Percentiles rank a stretch among this genome's conserved stretches.
Evolutionary conservation across 805 yeast genomes (phyloP).

Genomic region (Saccharomycopsis lassenensis): DNA sequence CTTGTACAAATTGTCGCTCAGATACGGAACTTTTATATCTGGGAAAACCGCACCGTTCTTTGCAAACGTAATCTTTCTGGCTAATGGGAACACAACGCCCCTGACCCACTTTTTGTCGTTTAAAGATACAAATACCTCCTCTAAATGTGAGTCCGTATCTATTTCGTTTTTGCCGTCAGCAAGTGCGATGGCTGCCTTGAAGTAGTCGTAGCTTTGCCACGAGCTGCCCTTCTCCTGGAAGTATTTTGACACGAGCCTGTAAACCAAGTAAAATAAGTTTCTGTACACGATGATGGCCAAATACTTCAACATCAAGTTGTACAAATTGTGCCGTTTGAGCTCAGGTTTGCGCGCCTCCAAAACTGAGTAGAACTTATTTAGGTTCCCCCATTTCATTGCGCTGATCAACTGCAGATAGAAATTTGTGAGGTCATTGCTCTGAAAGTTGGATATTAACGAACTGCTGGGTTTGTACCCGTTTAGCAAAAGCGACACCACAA

Average conservation of each 20-base stretch:
- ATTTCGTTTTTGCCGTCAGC: neutral
- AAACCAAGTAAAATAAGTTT: constrained; percentile 9
- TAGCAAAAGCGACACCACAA: constrained; percentile 5
- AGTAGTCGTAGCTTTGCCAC: constrained; percentile 7
- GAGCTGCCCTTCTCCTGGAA: no score
- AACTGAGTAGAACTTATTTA: constrained; percentile 1
- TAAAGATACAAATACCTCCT: constrained; percentile 15
- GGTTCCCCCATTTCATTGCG: constrained; percentile 5
- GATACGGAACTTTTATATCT: no score
- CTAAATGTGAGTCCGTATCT: constrained; percentile 5
- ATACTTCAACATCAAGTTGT: constrained; percentile 5
- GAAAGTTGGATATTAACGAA: constrained; percentile 3
- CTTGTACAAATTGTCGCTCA: no score
- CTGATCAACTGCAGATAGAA: constrained; percentile 4
- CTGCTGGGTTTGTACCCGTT: constrained; percentile 12
- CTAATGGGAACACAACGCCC: constrained; percentile 14
- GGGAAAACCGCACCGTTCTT: constrained; percentile 16
- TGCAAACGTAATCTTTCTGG: constrained; percentile 2
- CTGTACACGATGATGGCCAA: constrained; percentile 4
- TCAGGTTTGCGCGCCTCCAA: neutral
- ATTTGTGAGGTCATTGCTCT: neutral
- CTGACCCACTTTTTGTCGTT: constrained; percentile 13
- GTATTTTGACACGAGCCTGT: no score
- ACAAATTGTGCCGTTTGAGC: constrained; percentile 4
- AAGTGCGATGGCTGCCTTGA: constrained; percentile 4